A percentile compares a stretch with the other conserved stretches of the same genome.
Conservation (phyloP, 805 yeast genomes). For the Candida tibetensis region DNA sequence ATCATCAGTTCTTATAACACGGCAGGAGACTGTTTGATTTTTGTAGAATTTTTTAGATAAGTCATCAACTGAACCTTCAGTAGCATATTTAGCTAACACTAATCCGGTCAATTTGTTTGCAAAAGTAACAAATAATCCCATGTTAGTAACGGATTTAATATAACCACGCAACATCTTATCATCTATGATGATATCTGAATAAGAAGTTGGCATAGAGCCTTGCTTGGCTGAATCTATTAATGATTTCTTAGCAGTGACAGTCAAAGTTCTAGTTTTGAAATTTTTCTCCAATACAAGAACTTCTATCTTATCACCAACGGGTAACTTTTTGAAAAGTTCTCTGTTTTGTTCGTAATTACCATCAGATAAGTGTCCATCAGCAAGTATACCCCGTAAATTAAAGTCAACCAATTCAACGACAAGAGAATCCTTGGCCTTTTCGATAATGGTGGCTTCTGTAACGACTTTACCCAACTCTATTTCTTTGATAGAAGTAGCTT, state of each 20-base stretch:
- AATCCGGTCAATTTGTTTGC: conserved; percentile 80
- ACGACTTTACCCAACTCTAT: conserved; percentile 62
- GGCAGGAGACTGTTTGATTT: conserved; percentile 70
- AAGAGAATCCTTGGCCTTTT: conserved; percentile 70
- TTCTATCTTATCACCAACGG: conserved; percentile 60
- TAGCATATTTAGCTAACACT: conserved; percentile 70
- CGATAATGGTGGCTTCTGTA: conserved; percentile 58
- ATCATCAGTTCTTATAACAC: conserved; percentile 65
- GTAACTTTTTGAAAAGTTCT: conserved; percentile 56
- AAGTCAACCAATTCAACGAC: conserved; percentile 55
- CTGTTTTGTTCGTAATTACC: conserved; percentile 72
- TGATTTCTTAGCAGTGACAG: conserved; percentile 61
- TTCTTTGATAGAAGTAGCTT: conserved; percentile 42
- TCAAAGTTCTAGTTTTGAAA: conserved; percentile 55
- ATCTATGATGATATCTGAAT: conserved; percentile 54
- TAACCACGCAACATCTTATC: conserved; percentile 60
- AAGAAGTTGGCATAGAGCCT: conserved; percentile 53
- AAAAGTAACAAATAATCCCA: conserved; percentile 82
- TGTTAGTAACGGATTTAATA: conserved; percentile 70
- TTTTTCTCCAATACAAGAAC: conserved; percentile 70
- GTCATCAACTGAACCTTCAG: conserved; percentile 50
- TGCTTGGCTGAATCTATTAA: conserved; percentile 62
- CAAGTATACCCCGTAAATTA: conserved; percentile 63
- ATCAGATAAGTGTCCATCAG: conserved; percentile 74
- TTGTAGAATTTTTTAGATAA: conserved; percentile 52